Base-by-base conservation (phyloP, 495 filamentous ascomycete species). In the Xanthoparmelia taractica region DNA sequence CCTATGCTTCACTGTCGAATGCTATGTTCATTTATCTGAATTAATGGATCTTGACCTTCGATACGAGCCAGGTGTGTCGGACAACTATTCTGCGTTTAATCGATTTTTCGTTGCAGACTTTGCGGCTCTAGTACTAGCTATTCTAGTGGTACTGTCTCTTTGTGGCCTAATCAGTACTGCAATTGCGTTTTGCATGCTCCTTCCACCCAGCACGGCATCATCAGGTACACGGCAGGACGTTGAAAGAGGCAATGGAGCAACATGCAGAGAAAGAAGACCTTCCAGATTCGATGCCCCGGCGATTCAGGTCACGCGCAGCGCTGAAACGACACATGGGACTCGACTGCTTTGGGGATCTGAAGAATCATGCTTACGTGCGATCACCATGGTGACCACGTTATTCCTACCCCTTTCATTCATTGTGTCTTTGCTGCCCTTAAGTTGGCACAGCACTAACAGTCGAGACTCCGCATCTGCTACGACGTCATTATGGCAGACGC, bases 1-100 rank as follows among this genome's bases (percentile, higher is more conserved):
- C 8, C 54, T 66, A 27, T 64, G 61, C 40, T 47, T 64, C 40
- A 25, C 56, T 15, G 55, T 43, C 17, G 61, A 64, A 59, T 64
- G 61, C 43, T 63, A 50, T 27, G 12, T 64, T 37, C 52, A 34
- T 2, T 59, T 59, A 38, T 66, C 65, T 13, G 13, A 20, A 20
- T 18, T 43, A 4, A 43, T 2, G 17, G 8, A n/a, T 4, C 17
- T 43, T 43, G 40, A 8, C 40, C 12, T 43, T n/a, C 40, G 18
- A 43, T 43, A 43, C 40, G 15, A 20, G 15, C 31, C 37, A 17
- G 33, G 6, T 23, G 4, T 43, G 13, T n/a, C 13, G 17, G 40
- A 13, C 40, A 20, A 43, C 18, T 8, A 43, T 20, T 17, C 23
- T 13, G 4, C 31, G 2, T 18, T 43, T 29, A 37, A n/a, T 11